Percentiles rank a stretch among this genome's conserved stretches.
Conservation (phyloP, 83 land plant genomes). For the Picea engelmannii region DNA sequence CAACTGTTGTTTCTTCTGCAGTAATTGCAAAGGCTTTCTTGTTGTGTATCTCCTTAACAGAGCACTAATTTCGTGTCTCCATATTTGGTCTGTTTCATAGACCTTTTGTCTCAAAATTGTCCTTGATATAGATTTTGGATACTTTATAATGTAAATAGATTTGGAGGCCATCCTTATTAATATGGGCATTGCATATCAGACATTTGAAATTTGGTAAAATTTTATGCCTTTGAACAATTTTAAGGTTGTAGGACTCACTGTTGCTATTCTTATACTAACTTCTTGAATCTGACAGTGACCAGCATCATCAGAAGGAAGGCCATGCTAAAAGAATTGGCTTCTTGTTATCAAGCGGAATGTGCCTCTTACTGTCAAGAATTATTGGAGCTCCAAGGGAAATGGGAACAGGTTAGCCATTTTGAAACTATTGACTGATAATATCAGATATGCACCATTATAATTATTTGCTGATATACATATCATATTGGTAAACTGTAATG, state of each 20-base stretch:
- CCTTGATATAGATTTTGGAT: not conserved
- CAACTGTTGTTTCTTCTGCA: not conserved
- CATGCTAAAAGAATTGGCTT: constrained; percentile 62
- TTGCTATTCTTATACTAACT: constrained; percentile 5
- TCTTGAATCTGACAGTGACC: constrained; percentile 36
- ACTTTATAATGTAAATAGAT: not conserved
- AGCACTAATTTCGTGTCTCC: too few relatives aligned
- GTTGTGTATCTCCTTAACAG: not conserved
- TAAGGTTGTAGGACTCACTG: not conserved
- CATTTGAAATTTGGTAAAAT: not conserved
- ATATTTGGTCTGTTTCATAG: not conserved
- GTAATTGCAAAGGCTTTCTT: not conserved
- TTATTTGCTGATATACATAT: not conserved
- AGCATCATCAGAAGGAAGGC: constrained; percentile 69
- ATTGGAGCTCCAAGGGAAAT: constrained; percentile 52
- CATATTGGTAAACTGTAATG: not conserved
- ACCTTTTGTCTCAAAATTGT: not conserved
- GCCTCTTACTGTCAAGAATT: constrained; percentile 53
- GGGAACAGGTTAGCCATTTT: constrained; percentile 53
- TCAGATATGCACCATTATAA: not conserved
- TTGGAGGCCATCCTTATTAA: not conserved
- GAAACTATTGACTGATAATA: not conserved
- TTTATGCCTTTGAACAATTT: not conserved
- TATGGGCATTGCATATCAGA: too few relatives aligned
- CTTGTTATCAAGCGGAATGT: constrained; percentile 69